Conservation (phyloP, 495 filamentous ascomycete genomes). For the Aspergillus incahuasiensis region DNA sequence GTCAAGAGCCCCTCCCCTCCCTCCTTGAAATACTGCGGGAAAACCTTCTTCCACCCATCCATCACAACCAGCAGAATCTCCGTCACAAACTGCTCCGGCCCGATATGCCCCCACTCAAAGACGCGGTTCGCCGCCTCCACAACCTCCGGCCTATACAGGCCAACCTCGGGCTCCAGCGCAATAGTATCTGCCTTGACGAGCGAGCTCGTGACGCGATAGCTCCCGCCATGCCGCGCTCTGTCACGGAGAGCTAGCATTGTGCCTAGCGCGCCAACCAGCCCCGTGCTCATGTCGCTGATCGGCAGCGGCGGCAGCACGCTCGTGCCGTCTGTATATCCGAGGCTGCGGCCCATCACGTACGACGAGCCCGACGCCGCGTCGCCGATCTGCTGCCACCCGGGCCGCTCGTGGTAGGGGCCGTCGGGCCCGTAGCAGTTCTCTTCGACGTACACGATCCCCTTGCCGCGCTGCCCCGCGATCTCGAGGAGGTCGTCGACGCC, state of each 20-base stretch:
- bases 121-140: slow-evolving; percentile 13
- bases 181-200: slow-evolving; percentile 24
- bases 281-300: slow-evolving; percentile 67
- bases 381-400: slow-evolving; percentile 47
- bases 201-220: slow-evolving; percentile 24
- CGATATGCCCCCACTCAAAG: slow-evolving; percentile 10
- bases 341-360: slow-evolving; percentile 30
- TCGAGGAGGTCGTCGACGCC: slow-evolving; percentile 45
- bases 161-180: slow-evolving; percentile 19
- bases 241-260: slow-evolving; percentile 42
- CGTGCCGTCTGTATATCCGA: slow-evolving; percentile 58
- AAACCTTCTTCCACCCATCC: slow-evolving; percentile 26
- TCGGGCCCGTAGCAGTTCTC: slow-evolving; percentile 60
- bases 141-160: slow-evolving; percentile 22
- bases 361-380: slow-evolving; percentile 29
- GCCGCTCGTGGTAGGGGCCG: slow-evolving; percentile 30
- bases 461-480: slow-evolving; percentile 38
- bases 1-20: slow-evolving; percentile 22
- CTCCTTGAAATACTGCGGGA: slow-evolving; percentile 21
- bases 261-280: slow-evolving; percentile 49
- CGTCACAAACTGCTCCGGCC: slow-evolving; percentile 25
- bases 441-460: slow-evolving; percentile 58
- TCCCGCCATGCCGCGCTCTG: slow-evolving; percentile 25
- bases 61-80: slow-evolving; percentile 27
- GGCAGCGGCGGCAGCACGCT: slow-evolving; percentile 65